Base-by-base conservation (phyloP, 768 basidiomycete species). In the Auriculariales sp. region DNA sequence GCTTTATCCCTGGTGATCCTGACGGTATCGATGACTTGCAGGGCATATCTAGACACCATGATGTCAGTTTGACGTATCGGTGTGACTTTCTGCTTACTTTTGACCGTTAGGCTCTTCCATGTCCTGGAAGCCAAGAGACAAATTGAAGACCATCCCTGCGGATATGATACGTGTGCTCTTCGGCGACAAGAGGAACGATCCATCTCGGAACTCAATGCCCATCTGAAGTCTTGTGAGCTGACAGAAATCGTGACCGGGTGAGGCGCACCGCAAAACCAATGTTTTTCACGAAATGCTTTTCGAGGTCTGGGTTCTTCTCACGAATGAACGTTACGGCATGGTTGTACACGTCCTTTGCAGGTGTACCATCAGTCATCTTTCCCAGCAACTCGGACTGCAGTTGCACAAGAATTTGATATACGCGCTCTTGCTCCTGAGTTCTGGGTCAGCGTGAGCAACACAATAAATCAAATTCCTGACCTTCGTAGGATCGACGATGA, bases 161-260 rank as follows among this genome's bases (percentile, higher is more conserved):
- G 76, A 79, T 46, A 97, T 61, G 12, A 66, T 66, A 9, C 83
- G 79, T 5, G 66, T 66, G 58, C 89, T 94, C 68, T 94, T 98
- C 6, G 79, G 54, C 3, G 83, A 83, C 31, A 98, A 68, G 11
- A 92, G 66, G 62, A 92, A 95, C 0, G 79, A 70, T 9, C 83
- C 78, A 60, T 99, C 94, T 34, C 92, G 79, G 67, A 93, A 97
- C 63, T 99, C 94, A 61, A 97, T 78, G 4, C 94, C 94, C 63
- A 82, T 97, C 93, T 97, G 57, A 17, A 27, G 51, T n/a, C n/a
- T 9, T n/a, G 15, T 22, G n/a, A 31, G 42, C 28, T 49, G 45
- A 5, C 34, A 25, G 36, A 12, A 28, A 50, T 28, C 12, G 45
- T 24, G 28, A 46, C 15, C n/a, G n/a, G n/a, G n/a, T 2, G 15